phyloP scores from a whole-genome alignment of 768 basidiomycete genomes.

The Clavaria fumosa region DNA sequence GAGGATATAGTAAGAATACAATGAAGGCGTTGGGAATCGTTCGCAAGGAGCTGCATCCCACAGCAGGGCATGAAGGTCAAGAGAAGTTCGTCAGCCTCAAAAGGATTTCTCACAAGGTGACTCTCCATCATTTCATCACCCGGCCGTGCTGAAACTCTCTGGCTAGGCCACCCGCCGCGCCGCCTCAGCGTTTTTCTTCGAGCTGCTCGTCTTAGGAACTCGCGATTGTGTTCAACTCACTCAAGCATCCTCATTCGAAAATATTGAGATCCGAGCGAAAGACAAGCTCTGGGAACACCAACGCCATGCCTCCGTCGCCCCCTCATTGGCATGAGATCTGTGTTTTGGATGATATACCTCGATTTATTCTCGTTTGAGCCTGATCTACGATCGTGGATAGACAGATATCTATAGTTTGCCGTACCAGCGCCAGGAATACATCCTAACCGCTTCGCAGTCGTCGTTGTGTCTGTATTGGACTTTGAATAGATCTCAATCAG shows the following conservation, averaged over 20 bases:
- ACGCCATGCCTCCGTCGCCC: slow-evolving; percentile 17
- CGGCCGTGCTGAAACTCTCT: slow-evolving; percentile 3
- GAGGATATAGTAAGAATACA: slow-evolving; percentile 81
- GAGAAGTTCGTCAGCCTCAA: slow-evolving; percentile 66
- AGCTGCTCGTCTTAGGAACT: slow-evolving; percentile 85
- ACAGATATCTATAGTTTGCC: no score
- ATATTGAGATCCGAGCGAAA: slow-evolving; percentile 74
- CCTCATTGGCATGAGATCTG: slow-evolving; percentile 17
- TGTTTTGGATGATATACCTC: no score
- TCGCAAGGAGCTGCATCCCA: slow-evolving; percentile 51
- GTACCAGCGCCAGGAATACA: no score
- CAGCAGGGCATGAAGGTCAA: slow-evolving; percentile 27
- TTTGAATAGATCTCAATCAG: no score
- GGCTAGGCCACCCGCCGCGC: slow-evolving; percentile 75
- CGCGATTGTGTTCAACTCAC: slow-evolving; percentile 77
- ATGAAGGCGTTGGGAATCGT: slow-evolving; percentile 68
- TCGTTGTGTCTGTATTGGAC: no score
- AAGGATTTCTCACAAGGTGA: slow-evolving; percentile 63
- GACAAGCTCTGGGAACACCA: slow-evolving; percentile 75
- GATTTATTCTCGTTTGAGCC: no score
- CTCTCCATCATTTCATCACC: not conserved
- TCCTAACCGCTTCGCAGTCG: no score
- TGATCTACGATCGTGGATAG: no score
- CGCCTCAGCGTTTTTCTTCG: slow-evolving; percentile 95
- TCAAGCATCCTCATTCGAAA: slow-evolving; percentile 63